phyloP scores from a whole-genome alignment of 2,329 filamentous ascomycete species.

The Pseudocercospora macadamiae region DNA sequence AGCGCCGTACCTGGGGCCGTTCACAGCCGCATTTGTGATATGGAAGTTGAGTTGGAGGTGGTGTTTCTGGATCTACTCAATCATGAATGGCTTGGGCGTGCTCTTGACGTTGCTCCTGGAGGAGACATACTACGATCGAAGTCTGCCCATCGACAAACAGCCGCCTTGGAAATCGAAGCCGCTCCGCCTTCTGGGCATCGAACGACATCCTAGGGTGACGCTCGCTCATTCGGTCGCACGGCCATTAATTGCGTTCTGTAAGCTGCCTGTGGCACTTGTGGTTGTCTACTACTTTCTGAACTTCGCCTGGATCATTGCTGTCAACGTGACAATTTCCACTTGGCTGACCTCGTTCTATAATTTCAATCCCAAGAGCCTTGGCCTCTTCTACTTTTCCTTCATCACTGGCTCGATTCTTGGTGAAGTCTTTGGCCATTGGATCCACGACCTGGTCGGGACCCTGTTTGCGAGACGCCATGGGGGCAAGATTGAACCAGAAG shows the following conservation, averaged over 20 bases:
- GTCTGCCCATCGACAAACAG: slow-evolving; percentile 35
- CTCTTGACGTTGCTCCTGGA: slow-evolving; percentile 49
- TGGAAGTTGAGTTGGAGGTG: slow-evolving; percentile 48
- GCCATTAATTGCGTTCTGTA: slow-evolving; percentile 42
- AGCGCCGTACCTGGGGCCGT: slow-evolving; percentile 44
- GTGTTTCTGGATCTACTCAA: slow-evolving; percentile 53
- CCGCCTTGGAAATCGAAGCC: slow-evolving; percentile 38
- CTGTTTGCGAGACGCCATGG: slow-evolving; percentile 51
- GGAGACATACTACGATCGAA: slow-evolving; percentile 57
- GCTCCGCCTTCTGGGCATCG: slow-evolving; percentile 40
- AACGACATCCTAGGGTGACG: slow-evolving; percentile 38
- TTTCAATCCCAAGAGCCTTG: slow-evolving; percentile 51
- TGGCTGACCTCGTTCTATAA: slow-evolving; percentile 43
- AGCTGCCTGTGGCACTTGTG: slow-evolving; percentile 43
- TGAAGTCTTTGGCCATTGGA: slow-evolving; percentile 58
- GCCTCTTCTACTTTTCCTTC: slow-evolving; percentile 62
- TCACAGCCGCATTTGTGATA: slow-evolving; percentile 55
- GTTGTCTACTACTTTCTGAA: slow-evolving; percentile 45
- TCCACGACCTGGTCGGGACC: slow-evolving; percentile 56
- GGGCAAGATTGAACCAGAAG: slow-evolving; percentile 61
- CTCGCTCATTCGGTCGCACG: slow-evolving; percentile 42
- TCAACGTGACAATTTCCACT: slow-evolving; percentile 31
- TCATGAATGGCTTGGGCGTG: slow-evolving; percentile 36
- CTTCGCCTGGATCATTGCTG: slow-evolving; percentile 32
- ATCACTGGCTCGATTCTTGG: slow-evolving; percentile 59